A percentile compares a stretch with the other conserved stretches of the same genome.
These are phyloP conservation scores for Hericium rajendrae DNA, from an alignment of 768 basidiomycete genomes.

Conservation along the genomic window DNA sequence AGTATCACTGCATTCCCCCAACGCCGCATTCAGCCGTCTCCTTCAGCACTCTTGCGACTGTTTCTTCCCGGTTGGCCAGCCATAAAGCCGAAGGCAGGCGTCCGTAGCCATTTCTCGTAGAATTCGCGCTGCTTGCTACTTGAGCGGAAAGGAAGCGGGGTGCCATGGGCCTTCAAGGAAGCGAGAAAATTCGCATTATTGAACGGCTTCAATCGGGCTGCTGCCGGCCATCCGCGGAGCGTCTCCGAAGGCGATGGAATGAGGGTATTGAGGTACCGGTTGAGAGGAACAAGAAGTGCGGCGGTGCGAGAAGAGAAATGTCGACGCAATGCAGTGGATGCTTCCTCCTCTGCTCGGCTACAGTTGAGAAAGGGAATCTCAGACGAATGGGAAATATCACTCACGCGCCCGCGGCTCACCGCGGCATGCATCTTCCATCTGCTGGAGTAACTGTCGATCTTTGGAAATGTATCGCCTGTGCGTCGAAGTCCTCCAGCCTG, in stretches of 20 bases:
- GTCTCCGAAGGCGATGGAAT: conserved; percentile 60
- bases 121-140: conserved; percentile 57
- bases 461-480: conserved; percentile 83
- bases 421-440: conserved; percentile 51
- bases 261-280: conserved; percentile 83
- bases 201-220: conserved; percentile 55
- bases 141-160: conserved; percentile 67
- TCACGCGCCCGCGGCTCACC: conserved; percentile 42
- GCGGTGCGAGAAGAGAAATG: conserved; percentile 85
- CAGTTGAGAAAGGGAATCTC: conserved; percentile 1
- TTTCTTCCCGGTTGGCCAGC: conserved; percentile 67
- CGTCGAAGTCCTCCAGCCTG: conserved; percentile 70
- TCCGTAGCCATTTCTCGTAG: conserved; percentile 69
- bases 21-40: conserved; percentile 7
- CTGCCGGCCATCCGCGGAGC: conserved; percentile 25
- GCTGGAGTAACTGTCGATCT: conserved; percentile 65
- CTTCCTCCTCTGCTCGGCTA: conserved; percentile 39
- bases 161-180: conserved; percentile 62
- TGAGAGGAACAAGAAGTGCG: conserved; percentile 78
- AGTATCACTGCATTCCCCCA: not conserved
- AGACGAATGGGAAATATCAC: conserved; percentile 19
- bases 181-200: conserved; percentile 58
- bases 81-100: conserved; percentile 73
- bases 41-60: conserved; percentile 48
- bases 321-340: conserved; percentile 57